Base-by-base conservation (phyloP, 2,329 filamentous ascomycete genomes). In the Exutisphaerella laricina region DNA sequence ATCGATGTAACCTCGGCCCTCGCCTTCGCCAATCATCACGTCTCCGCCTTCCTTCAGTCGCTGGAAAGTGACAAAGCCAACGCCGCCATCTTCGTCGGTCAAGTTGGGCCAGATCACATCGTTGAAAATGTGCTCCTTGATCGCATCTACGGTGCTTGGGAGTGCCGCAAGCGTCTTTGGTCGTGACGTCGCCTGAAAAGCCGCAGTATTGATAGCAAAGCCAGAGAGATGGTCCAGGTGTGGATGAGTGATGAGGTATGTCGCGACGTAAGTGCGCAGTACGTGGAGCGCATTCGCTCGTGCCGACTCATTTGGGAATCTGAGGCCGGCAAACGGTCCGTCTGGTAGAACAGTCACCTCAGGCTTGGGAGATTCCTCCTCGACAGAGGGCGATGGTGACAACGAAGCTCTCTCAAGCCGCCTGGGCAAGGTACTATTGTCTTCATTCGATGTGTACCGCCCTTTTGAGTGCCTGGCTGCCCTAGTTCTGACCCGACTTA, bases 91-190 rank as follows among this genome's bases (percentile, higher is more conserved):
- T 67, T 98, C 92, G 59, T 98, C 90, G 0, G 88, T 94, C 28
- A 98, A 70, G 55, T 98, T 98, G 0, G 92, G 92, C 92, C 92
- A 98, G 41, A 97, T 94, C 45, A 95, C 72, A 59, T 96, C 94
- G 66, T 98, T 98, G 71, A 98, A 98, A 46, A 98, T 87, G 66
- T 98, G 89, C 1, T 74, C 80, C 63, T 95, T 97, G 66, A 98
- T 82, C 0, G 90, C 89, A 33, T 87, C 77, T 39, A 98, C 89
- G n/a, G 90, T 94, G 20, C 80, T 83, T 0, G 89, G 88, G 3
- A 97, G 70, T 0, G 85, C 90, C 1, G 90, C 88, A 10, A 98
- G 72, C 17, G 84, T 80, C 66, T 97, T 98, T 0, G 88, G 87
- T 22, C 75, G 72, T 20, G 82, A 79, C 2, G 84, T 79, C 21